Evolutionary conservation across 192 early-diverging fungal genomes (phyloP).

Genomic region (Gaertneriomyces semiglobifer): DNA sequence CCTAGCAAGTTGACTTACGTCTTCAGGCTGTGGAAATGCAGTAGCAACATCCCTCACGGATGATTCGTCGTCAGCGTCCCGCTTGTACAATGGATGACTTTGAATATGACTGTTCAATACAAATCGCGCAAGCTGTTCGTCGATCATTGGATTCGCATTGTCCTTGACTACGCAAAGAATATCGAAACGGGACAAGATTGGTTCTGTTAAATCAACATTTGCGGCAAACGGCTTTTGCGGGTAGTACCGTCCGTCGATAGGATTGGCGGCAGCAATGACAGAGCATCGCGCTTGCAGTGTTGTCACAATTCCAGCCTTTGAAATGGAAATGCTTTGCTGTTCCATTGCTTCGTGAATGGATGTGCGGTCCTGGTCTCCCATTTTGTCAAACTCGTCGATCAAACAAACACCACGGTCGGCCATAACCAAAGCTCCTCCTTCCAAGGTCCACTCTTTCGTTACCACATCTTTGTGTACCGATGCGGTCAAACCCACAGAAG

Average conservation of each 20-base stretch:
- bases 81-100: constrained; percentile 73
- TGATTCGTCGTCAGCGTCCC: constrained; percentile 35
- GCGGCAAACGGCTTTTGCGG: constrained; percentile 88
- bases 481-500: constrained; percentile 68
- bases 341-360: constrained; percentile 94
- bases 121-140: constrained; percentile 88
- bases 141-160: constrained; percentile 81
- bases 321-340: constrained; percentile 82
- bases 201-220: constrained; percentile 98
- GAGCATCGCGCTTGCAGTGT: constrained; percentile 78
- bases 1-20: constrained; percentile 49
- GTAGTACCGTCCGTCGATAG: constrained; percentile 82
- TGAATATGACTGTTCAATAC: constrained; percentile 90
- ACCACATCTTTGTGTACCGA: constrained; percentile 68
- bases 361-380: constrained; percentile 78
- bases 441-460: constrained; percentile 73
- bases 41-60: neutral
- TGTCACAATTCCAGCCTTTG: constrained; percentile 82
- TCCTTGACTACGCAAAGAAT: constrained; percentile 95
- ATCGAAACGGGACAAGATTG: constrained; percentile 98
- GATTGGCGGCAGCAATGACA: constrained; percentile 87
- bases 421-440: constrained; percentile 80
- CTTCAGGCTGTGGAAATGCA: constrained; percentile 47
- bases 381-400: constrained; percentile 92
- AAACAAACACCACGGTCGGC: constrained; percentile 85